Evolutionary conservation across 495 filamentous ascomycete species (phyloP).

Genomic region (Xylaria scruposa): DNA sequence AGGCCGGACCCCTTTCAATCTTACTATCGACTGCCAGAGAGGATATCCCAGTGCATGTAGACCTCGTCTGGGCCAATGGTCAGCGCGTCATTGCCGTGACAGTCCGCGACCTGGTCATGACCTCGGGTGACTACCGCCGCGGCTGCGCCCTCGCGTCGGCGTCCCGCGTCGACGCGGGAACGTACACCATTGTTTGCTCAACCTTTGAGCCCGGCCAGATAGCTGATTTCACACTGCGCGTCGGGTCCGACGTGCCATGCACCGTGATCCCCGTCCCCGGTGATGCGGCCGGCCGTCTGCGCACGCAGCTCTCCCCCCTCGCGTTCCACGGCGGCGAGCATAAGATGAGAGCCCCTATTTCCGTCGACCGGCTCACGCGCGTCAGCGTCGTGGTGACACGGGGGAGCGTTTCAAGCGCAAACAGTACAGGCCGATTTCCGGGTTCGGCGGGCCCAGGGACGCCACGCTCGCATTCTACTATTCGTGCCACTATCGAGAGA

Average conservation of each 20-base stretch:
- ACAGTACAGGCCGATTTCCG: conserved; percentile 28
- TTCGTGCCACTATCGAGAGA: conserved; percentile 69
- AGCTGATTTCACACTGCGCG: conserved; percentile 75
- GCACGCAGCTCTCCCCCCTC: conserved; percentile 57
- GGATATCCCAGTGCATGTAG: conserved; percentile 78
- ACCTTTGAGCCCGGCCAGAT: conserved; percentile 83
- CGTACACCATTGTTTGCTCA: conserved; percentile 85
- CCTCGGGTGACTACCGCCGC: conserved; percentile 83
- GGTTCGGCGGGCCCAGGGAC: conserved; percentile 24
- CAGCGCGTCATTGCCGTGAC: conserved; percentile 70
- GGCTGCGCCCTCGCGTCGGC: conserved; percentile 74
- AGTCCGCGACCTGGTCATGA: conserved; percentile 76
- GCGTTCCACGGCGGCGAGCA: conserved; percentile 58
- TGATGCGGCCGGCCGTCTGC: conserved; percentile 73
- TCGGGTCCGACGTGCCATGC: conserved; percentile 65
- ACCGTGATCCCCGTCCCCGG: conserved; percentile 61
- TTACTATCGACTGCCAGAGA: conserved; percentile 67
- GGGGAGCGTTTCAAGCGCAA: conserved; percentile 32
- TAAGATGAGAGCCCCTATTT: conserved; percentile 60
- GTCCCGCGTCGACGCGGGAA: conserved; percentile 63
- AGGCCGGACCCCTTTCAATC: conserved; percentile 66
- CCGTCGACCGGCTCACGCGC: conserved; percentile 61
- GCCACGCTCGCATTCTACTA: conserved; percentile 51
- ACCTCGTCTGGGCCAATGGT: conserved; percentile 78
- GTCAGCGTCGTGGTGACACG: conserved; percentile 55